phyloP scores from a whole-genome alignment of 2,329 filamentous ascomycete genomes.

The Phaeosphaeria sp. region DNA sequence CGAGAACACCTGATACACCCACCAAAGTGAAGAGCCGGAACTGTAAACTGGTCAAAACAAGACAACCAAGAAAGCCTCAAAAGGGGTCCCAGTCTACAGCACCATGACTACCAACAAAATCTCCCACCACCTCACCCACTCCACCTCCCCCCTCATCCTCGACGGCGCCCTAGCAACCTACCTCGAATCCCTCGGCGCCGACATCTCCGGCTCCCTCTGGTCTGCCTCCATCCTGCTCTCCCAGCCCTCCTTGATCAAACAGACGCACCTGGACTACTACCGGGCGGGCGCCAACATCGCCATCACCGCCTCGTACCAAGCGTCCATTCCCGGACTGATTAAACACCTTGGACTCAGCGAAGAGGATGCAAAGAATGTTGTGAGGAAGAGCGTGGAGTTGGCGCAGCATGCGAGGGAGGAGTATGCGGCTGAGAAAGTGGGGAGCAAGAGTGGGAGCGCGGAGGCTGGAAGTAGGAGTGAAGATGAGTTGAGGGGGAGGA shows the following conservation, averaged over 20 bases:
- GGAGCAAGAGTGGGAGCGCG: not conserved
- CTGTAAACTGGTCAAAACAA: no score
- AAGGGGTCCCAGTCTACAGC: no score
- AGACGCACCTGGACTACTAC: conserved; percentile 55
- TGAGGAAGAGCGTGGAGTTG: conserved; percentile 51
- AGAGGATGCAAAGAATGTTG: conserved; percentile 43
- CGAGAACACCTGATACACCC: not conserved
- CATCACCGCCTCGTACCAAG: conserved; percentile 58
- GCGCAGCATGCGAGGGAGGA: conserved; percentile 49
- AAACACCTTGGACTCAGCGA: conserved; percentile 47
- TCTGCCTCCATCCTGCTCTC: conserved; percentile 52
- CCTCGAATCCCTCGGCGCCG: conserved; percentile 52
- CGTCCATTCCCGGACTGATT: conserved; percentile 50
- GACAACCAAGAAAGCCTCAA: no score
- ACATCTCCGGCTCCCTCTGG: conserved; percentile 55
- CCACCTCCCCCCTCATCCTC: conserved; percentile 45
- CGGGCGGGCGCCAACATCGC: conserved; percentile 54
- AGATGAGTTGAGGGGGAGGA: conserved; percentile 3
- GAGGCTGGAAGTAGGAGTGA: not conserved
- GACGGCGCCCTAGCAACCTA: conserved; percentile 59
- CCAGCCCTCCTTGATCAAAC: conserved; percentile 50
- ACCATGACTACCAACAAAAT: conserved; percentile 6
- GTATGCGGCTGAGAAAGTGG: conserved; percentile 20
- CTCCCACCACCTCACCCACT: conserved; percentile 20
- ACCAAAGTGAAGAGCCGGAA: no score